phyloP scores from a whole-genome alignment of 1,139 yeast genomes.

The Yamadazyma spencermartinsiae region DNA sequence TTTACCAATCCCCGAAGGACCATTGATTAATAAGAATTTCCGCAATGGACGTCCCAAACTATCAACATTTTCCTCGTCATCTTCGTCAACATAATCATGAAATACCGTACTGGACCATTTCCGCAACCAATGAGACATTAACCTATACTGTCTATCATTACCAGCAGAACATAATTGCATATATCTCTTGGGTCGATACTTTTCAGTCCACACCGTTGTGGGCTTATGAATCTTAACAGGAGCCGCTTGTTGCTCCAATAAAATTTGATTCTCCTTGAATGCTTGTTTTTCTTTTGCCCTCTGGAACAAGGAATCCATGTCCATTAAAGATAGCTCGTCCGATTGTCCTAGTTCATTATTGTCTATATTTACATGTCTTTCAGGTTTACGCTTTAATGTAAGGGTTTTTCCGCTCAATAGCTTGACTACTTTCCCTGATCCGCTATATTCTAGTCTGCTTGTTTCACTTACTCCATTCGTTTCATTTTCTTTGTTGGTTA shows the following conservation, averaged over 20 bases:
- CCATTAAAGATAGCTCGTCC: constrained; percentile 21
- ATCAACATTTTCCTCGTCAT: constrained; percentile 39
- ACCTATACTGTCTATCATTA: constrained; percentile 75
- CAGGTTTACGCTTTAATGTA: constrained; percentile 19
- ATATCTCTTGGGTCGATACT: constrained; percentile 76
- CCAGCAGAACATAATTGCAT: constrained; percentile 68
- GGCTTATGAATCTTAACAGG: constrained; percentile 6
- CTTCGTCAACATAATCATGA: constrained; percentile 30
- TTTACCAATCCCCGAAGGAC: constrained; percentile 96
- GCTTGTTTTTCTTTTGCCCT: constrained; percentile 28
- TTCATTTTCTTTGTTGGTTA: too few species aligned
- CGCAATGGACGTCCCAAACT: constrained; percentile 68
- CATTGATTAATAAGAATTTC: constrained; percentile 73
- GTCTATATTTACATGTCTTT: constrained; percentile 8
- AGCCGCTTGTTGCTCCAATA: constrained; percentile 7
- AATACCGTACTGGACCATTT: constrained; percentile 78
- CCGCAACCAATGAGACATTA: constrained; percentile 73
- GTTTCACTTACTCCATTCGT: background rate
- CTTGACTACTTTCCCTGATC: constrained; percentile 20
- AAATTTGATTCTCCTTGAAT: constrained; percentile 21
- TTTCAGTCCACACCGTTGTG: constrained; percentile 55
- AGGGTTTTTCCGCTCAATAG: constrained; percentile 27
- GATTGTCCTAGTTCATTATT: constrained; percentile 1
- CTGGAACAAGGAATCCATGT: constrained; percentile 33
- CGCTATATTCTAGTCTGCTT: background rate